These are phyloP conservation scores for Wallacemonas rigidus DNA, from an alignment of 208 protist genomes.

Conservation along the genomic window DNA sequence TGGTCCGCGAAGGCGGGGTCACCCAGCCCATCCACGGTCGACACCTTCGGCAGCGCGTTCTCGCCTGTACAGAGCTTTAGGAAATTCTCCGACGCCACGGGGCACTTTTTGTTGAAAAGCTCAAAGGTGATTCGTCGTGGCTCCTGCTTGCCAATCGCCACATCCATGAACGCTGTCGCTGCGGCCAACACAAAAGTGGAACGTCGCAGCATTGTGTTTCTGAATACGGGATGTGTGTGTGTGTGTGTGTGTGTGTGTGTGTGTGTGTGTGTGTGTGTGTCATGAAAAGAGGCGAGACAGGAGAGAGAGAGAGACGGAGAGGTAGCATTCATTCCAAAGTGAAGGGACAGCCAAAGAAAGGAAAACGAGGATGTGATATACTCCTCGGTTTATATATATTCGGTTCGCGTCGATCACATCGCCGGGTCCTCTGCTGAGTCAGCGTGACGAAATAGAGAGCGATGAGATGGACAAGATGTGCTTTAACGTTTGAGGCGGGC, in stretches of 20 bases:
- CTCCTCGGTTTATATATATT: no score
- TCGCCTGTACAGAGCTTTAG: conserved; percentile 88
- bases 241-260: background rate
- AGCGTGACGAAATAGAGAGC: no score
- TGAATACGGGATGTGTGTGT: conserved; percentile 1
- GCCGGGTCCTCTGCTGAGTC: no score
- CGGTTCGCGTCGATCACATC: no score
- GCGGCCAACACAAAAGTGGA: conserved; percentile 28
- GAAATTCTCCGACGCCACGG: conserved; percentile 86
- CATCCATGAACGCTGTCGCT: conserved; percentile 70
- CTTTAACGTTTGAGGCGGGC: no score
- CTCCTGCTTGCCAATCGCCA: conserved; percentile 51
- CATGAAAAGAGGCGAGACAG: background rate
- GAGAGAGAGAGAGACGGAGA: background rate
- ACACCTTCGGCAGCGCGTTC: conserved; percentile 61
- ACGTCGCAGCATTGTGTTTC: conserved; percentile 36
- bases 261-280: background rate
- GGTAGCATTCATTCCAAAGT: background rate
- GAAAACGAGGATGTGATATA: no score
- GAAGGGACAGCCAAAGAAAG: no score
- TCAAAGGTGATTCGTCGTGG: conserved; percentile 77
- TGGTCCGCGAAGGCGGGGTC: conserved; percentile 76
- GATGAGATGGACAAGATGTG: no score
- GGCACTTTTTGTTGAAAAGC: conserved; percentile 77
- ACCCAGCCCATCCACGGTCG: conserved; percentile 55